Evolutionary conservation across 345 rosid species (phyloP), one percentile per base, ranked within the genome.

Genomic region (Salix viminalis): DNA sequence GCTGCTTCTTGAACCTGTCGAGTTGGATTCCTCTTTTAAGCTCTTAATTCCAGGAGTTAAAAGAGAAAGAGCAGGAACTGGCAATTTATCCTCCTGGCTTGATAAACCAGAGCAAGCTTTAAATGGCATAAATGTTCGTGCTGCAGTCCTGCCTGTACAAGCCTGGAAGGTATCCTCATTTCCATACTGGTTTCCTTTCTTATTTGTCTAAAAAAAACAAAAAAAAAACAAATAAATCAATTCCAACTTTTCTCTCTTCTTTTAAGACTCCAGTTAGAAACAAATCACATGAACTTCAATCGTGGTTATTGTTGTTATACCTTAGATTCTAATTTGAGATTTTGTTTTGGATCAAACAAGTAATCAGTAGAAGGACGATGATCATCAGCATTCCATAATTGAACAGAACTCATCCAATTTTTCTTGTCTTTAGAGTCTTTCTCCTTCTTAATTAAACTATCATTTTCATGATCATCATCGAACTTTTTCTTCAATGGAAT

Each of bases 341-440:
- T 83, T 76, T 78, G 77, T 69, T 80, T 82, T 19, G 84, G 32
- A 65, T 85, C 87, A 46, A 83, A 56, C 67, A 70, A 58, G 61
- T 79, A 64, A 50, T 37, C 70, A 77, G 42, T 75, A 41, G 85
- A 71, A 66, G 73, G 34, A 75, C 4, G 37, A 32, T 75, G 67
- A 70, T 73, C 78, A 69, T 85, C 80, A 30, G 79, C 72, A 83
- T 82, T 89, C 94, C 94, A 89, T 21, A 86, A 87, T 84, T 90
- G 92, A 82, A 89, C 84, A 46, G 90, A 85, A 79, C 92, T 86
- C 94, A 87, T 84, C 90, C 94, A 90, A 52, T 79, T 88, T 79
- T 83, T 85, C 90, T 89, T 93, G 75, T 90, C 93, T 66, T 69
- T 87, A 14, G 64, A 77, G 9, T 88, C 91, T 24, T 80, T 76